Conservation (phyloP, 176 grass and related monocot genomes). For the Triticum dicoccoides region DNA sequence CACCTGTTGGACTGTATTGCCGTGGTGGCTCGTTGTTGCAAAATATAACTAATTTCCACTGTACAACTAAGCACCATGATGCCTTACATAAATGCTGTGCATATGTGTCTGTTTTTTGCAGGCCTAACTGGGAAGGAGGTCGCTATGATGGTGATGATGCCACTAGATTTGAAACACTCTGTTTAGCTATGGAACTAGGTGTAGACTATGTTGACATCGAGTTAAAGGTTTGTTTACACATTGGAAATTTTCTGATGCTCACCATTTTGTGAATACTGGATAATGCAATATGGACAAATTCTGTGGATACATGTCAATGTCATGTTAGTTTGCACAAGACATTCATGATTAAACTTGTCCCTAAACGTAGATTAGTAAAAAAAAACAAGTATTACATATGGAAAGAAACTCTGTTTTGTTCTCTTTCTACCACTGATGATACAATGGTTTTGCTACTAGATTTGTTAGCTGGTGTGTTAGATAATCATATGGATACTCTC, state of each 20-base stretch:
- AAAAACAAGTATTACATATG: neutral
- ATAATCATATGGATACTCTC: neutral
- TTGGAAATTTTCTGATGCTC: neutral
- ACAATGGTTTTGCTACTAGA: neutral
- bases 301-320: neutral
- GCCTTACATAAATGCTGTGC: constrained; percentile 9
- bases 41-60: neutral
- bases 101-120: constrained; percentile 37
- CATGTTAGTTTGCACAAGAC: neutral
- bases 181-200: constrained; percentile 88
- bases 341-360: neutral
- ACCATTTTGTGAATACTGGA: constrained; percentile 2
- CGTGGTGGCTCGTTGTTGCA: neutral
- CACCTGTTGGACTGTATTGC: neutral
- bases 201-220: constrained; percentile 99
- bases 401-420: neutral
- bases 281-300: neutral
- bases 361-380: neutral
- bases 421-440: neutral
- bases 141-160: constrained; percentile 85
- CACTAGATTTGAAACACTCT: constrained; percentile 58
- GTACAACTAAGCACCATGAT: neutral
- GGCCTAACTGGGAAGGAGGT: constrained; percentile 97
- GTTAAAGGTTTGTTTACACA: constrained; percentile 72
- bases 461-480: neutral